Evolutionary conservation across 2,329 filamentous ascomycete genomes (phyloP), one percentile per base, ranked within the genome.

Genomic region (Arthrinium phaeospermum): DNA sequence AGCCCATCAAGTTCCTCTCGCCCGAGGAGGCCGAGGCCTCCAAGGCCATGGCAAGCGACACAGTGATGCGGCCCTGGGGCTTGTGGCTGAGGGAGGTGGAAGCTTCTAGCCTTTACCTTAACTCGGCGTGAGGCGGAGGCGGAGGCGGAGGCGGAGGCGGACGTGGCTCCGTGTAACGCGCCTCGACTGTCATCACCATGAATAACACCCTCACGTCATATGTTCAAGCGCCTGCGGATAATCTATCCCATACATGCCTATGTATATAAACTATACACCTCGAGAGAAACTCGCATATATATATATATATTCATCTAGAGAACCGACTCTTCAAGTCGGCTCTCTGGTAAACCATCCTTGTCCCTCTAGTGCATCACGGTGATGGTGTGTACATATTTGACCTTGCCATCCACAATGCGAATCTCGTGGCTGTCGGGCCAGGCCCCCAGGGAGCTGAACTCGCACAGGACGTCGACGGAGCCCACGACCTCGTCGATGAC

Each of bases 311-410:
- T 41, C 10, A 41, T 41, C 37, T 30, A 3, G 24, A 34, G 5
- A 10, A 37, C 53, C 16, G 13, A 5, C 14, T 12, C 57, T 41
- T 41, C 57, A 41, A 24, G 19, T 12, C 30, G 1, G 16, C 14
- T n/a, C 13, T 37, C n/a, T 2, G 7, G 7, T 12, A 13, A 12
- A 41, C 13, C 22, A n/a, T 1, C 1, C 30, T 24, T 41, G 3
- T 30, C 57, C 19, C n/a, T 37, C 19, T 41, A 41, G 57, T n/a
- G 57, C 57, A 64, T 64, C n/a, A 81, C 79, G 3, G 81, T 82
- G 6, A 83, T 78, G 0, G 81, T 82, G 73, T 83, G 81, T n/a
- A 82, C 80, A 73, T 81, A 82, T 70, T 81, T 82, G 24, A 82
- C 78, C 74, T 80, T 80, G 0, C 81, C 80, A 1, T 67, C 76